Percentiles rank a stretch among this genome's conserved stretches.
phyloP scores from a whole-genome alignment of 176 grass and related monocot species.

The Cenchrus americanus region DNA sequence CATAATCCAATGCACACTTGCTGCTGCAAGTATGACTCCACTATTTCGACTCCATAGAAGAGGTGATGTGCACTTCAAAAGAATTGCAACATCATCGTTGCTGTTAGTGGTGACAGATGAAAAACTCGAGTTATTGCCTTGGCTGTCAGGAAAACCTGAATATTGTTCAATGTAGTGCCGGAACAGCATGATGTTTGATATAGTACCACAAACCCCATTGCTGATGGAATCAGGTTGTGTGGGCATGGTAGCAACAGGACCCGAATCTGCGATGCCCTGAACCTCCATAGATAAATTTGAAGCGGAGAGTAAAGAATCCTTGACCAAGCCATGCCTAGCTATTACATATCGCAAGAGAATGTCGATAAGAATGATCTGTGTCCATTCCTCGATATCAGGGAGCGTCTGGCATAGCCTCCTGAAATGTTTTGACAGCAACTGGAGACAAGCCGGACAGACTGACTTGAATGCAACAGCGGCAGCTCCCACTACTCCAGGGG shows the following conservation, averaged over 20 bases:
- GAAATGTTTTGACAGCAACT: conserved; percentile 75
- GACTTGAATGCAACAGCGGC: conserved; percentile 78
- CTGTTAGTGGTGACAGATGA: conserved; percentile 42
- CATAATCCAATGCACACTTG: conserved; percentile 93
- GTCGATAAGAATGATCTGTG: conserved; percentile 79
- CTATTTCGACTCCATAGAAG: conserved; percentile 93
- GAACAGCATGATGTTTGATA: conserved; percentile 51
- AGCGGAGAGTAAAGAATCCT: conserved; percentile 69
- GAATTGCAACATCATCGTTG: conserved; percentile 81
- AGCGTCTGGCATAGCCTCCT: conserved; percentile 77
- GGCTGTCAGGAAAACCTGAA: conserved; percentile 17
- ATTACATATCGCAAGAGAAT: conserved; percentile 83
- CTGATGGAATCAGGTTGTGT: not conserved
- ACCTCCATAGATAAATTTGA: conserved; percentile 22
- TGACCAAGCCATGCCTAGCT: conserved; percentile 88
- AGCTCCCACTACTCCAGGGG: conserved; percentile 75
- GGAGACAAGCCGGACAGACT: conserved; percentile 71
- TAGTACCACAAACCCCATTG: conserved; percentile 41
- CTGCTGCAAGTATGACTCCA: conserved; percentile 87
- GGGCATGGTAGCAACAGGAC: conserved; percentile 26
- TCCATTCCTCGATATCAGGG: conserved; percentile 95
- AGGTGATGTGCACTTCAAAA: conserved; percentile 81
- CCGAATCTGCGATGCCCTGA: conserved; percentile 33
- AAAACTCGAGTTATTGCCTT: conserved; percentile 28
- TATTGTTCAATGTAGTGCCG: conserved; percentile 73